A percentile compares a stretch with the other conserved stretches of the same genome.
Evolutionary conservation across 1,284 basidiomycete genomes (phyloP).

Genomic region (Meira miltonrushii): DNA sequence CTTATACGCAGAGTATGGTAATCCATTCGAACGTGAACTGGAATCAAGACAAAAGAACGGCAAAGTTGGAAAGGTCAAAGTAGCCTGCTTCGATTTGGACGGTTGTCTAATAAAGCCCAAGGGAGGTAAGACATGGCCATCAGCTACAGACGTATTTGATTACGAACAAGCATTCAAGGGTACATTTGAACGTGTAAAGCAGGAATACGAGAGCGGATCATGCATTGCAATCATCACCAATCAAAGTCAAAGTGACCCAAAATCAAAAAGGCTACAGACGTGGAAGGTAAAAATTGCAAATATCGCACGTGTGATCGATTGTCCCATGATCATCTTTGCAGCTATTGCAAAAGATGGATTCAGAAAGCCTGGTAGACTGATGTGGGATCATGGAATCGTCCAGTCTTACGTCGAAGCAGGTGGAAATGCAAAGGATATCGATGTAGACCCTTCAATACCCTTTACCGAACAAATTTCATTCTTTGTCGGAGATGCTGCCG

Average conservation of each 20-base stretch:
- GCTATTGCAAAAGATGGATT: conserved; percentile 35
- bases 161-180: conserved; percentile 13
- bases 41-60: background rate
- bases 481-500: conserved; percentile 50
- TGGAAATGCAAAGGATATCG: conserved; percentile 18
- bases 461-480: conserved; percentile 19
- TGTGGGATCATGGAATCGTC: conserved; percentile 23
- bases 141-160: conserved; percentile 32
- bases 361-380: conserved; percentile 39
- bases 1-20: conserved; percentile 22
- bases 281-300: conserved; percentile 36
- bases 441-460: conserved; percentile 5
- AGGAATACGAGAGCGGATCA: conserved; percentile 13
- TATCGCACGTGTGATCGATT: conserved; percentile 25
- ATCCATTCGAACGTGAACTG: conserved; percentile 12
- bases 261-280: conserved; percentile 10
- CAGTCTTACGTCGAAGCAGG: conserved; percentile 16
- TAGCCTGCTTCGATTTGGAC: conserved; percentile 40
- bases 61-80: conserved; percentile 12
- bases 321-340: conserved; percentile 35
- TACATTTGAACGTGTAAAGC: conserved; percentile 4
- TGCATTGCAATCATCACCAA: conserved; percentile 34
- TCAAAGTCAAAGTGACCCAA: conserved; percentile 24
- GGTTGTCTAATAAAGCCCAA: conserved; percentile 37
- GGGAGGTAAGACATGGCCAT: conserved; percentile 23